Percentiles rank a stretch among this genome's conserved stretches.
Conservation (phyloP, 495 filamentous ascomycete species). For the Neurospora terricola region DNA sequence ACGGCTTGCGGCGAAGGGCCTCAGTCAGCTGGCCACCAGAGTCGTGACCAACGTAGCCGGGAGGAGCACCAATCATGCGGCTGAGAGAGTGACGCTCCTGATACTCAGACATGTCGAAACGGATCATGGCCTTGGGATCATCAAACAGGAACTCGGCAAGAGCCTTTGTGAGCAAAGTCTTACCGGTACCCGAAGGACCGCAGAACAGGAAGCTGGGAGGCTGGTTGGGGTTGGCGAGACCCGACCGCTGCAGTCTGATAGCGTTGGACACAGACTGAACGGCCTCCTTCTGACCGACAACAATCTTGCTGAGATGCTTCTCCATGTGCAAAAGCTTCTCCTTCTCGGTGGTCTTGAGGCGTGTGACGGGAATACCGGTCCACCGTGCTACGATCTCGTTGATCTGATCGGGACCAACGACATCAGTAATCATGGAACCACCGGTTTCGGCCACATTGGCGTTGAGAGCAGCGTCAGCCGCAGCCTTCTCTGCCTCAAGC, state of each 20-base stretch:
- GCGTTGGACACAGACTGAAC: conserved; percentile 89
- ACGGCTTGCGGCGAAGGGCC: conserved; percentile 81
- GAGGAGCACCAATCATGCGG: conserved; percentile 95
- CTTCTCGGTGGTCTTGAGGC: conserved; percentile 90
- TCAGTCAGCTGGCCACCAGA: conserved; percentile 94
- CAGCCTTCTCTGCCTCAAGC: conserved; percentile 71
- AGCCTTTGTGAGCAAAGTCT: conserved; percentile 92
- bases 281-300: conserved; percentile 93
- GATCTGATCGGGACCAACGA: conserved; percentile 96
- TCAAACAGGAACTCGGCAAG: conserved; percentile 97
- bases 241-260: conserved; percentile 87
- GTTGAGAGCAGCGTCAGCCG: conserved; percentile 64
- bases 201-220: conserved; percentile 98
- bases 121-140: conserved; percentile 94
- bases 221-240: conserved; percentile 88
- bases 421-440: conserved; percentile 71
- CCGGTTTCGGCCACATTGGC: conserved; percentile 48
- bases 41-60: conserved; percentile 95
- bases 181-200: conserved; percentile 94
- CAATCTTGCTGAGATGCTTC: conserved; percentile 65
- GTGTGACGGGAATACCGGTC: conserved; percentile 93
- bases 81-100: conserved; percentile 94
- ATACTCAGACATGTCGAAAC: conserved; percentile 99
- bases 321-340: conserved; percentile 97
- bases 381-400: conserved; percentile 95